A percentile compares a stretch with the other conserved stretches of the same genome.
These are phyloP conservation scores for Cercospora berteroae DNA, from an alignment of 2,329 filamentous ascomycete species.

Conservation along the genomic window DNA sequence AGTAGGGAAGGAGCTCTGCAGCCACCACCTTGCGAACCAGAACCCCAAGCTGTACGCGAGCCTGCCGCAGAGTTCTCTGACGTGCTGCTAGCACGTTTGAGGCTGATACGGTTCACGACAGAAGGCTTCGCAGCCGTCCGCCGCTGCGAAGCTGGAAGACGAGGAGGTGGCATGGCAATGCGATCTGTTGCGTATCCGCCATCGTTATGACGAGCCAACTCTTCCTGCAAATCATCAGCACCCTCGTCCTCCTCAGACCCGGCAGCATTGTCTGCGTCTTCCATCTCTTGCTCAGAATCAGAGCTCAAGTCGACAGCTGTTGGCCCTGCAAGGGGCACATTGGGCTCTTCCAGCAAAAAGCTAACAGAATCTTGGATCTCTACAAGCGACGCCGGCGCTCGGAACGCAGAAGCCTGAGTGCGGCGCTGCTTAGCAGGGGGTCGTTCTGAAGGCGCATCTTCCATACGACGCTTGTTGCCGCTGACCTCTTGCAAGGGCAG, in stretches of 20 bases:
- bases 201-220: slow-evolving; percentile 33
- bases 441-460: slow-evolving; percentile 42
- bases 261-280: slow-evolving; percentile 37
- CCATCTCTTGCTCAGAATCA: slow-evolving; percentile 47
- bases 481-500: slow-evolving; percentile 31
- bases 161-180: slow-evolving; percentile 37
- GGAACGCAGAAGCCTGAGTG: slow-evolving; percentile 41
- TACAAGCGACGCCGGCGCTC: slow-evolving; percentile 69
- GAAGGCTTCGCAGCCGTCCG: slow-evolving; percentile 40
- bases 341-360: slow-evolving; percentile 69
- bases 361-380: slow-evolving; percentile 84
- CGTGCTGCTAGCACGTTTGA: slow-evolving; percentile 50
- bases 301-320: slow-evolving; percentile 56
- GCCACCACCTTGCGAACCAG: slow-evolving; percentile 40
- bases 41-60: slow-evolving; percentile 39
- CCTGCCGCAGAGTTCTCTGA: slow-evolving; percentile 17
- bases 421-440: slow-evolving; percentile 35
- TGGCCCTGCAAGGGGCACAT: slow-evolving; percentile 28
- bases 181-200: slow-evolving; percentile 35
- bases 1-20: slow-evolving; percentile 72
- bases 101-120: slow-evolving; percentile 70
- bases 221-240: slow-evolving; percentile 43
- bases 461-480: slow-evolving; percentile 33
- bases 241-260: slow-evolving; percentile 39
- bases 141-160: slow-evolving; percentile 40